Conservation (phyloP, 2,329 filamentous ascomycete genomes). For the Fusarium sp. region DNA sequence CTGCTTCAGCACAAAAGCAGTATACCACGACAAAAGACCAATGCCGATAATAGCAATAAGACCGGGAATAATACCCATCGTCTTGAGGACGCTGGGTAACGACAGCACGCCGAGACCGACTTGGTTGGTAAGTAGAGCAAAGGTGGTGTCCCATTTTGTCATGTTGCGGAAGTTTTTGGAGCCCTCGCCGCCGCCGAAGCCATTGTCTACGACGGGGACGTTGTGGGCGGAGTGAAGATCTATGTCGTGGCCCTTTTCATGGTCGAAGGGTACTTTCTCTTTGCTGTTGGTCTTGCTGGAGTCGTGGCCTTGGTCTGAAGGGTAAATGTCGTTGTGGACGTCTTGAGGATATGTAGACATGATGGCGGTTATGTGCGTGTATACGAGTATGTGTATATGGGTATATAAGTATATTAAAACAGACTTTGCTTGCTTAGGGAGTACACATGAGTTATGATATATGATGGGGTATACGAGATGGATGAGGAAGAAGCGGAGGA, state of each 20-base stretch:
- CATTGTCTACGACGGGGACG: slow-evolving; percentile 37
- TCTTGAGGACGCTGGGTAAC: slow-evolving; percentile 74
- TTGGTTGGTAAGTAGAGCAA: slow-evolving; percentile 47
- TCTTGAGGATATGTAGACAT: slow-evolving; percentile 35
- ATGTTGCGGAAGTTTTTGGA: slow-evolving; percentile 47
- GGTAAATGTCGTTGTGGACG: slow-evolving; percentile 35
- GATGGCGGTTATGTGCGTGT: neutral
- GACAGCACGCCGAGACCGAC: slow-evolving; percentile 63
- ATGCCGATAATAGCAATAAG: slow-evolving; percentile 72
- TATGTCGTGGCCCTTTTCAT: slow-evolving; percentile 11
- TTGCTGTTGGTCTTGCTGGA: slow-evolving; percentile 41
- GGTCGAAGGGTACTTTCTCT: slow-evolving; percentile 35
- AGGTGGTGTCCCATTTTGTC: slow-evolving; percentile 46
- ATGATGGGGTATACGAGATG: neutral
- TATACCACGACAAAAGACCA: slow-evolving; percentile 71
- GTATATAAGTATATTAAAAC: neutral
- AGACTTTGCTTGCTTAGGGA: slow-evolving; percentile 2
- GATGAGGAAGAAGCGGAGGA: neutral
- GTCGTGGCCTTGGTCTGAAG: slow-evolving; percentile 38
- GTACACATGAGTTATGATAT: neutral
- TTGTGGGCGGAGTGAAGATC: slow-evolving; percentile 33
- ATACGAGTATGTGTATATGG: neutral
- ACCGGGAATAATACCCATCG: slow-evolving; percentile 72
- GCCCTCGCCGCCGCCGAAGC: slow-evolving; percentile 42
- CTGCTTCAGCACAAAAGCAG: slow-evolving; percentile 62